Evolutionary conservation across 306 rosid species (phyloP).

Genomic region (Vigna reflexopilosa): DNA sequence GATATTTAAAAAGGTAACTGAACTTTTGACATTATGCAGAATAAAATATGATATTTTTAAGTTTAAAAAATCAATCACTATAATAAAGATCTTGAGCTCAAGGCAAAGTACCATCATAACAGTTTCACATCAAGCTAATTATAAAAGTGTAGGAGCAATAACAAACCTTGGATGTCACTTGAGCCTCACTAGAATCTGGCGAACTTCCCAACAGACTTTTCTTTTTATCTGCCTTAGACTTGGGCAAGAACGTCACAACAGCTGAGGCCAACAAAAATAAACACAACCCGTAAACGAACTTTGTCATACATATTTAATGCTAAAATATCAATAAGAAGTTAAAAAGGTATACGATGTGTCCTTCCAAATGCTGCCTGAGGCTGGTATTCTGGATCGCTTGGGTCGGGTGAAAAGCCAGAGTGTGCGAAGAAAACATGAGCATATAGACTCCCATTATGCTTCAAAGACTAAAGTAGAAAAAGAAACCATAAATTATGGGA

Average conservation of each 20-base stretch:
- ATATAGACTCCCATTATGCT: slow-evolving; percentile 81
- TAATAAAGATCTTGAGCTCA: slow-evolving; percentile 17
- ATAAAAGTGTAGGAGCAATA: slow-evolving; percentile 32
- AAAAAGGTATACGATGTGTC: slow-evolving; percentile 68
- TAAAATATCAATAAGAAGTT: not conserved
- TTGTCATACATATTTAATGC: not conserved
- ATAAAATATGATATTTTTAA: slow-evolving; percentile 27
- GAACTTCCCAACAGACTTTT: slow-evolving; percentile 76
- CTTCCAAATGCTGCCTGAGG: slow-evolving; percentile 79
- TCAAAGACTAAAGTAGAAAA: slow-evolving; percentile 63
- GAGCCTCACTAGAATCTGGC: slow-evolving; percentile 62
- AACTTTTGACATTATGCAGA: not conserved
- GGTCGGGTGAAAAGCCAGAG: slow-evolving; percentile 89
- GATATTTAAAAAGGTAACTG: not conserved
- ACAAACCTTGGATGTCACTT: slow-evolving; percentile 61
- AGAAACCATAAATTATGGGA: slow-evolving; percentile 11
- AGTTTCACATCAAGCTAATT: slow-evolving; percentile 17
- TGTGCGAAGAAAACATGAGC: slow-evolving; percentile 92
- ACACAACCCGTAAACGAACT: slow-evolving; percentile 32
- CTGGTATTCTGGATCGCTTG: slow-evolving; percentile 86
- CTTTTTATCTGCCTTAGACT: slow-evolving; percentile 74
- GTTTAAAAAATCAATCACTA: slow-evolving; percentile 7
- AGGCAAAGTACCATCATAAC: slow-evolving; percentile 17
- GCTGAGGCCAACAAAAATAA: slow-evolving; percentile 63
- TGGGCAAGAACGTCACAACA: slow-evolving; percentile 74